phyloP scores from a whole-genome alignment of 202 grass and related monocot genomes.

The Setaria italica region DNA sequence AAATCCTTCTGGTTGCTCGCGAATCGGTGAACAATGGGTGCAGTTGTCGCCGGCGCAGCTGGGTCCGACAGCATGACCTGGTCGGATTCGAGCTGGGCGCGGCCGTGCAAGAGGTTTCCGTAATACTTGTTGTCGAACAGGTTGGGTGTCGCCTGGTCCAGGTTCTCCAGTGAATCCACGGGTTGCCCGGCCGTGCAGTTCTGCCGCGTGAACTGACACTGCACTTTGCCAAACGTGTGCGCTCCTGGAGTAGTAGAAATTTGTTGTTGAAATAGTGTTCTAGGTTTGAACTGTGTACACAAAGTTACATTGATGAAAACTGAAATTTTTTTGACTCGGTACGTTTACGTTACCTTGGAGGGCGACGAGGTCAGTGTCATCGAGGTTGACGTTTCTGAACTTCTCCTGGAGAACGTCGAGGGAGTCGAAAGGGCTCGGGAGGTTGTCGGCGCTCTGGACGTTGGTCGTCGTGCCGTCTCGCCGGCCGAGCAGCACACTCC shows the following conservation, averaged over 20 bases:
- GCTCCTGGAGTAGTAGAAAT: background rate
- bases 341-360: slow-evolving; percentile 43
- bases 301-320: background rate
- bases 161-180: background rate
- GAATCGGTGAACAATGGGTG: slow-evolving; percentile 30
- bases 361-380: slow-evolving; percentile 53
- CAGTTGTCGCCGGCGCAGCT: background rate
- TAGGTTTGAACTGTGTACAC: background rate
- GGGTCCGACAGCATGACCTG: slow-evolving; percentile 19
- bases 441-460: slow-evolving; percentile 35
- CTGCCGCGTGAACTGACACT: slow-evolving; percentile 12
- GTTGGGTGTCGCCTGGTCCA: slow-evolving; percentile 23
- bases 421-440: slow-evolving; percentile 22
- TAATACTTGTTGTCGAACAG: slow-evolving; percentile 45
- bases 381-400: slow-evolving; percentile 39
- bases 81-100: slow-evolving; percentile 9
- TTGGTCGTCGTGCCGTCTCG: slow-evolving; percentile 43
- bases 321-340: background rate
- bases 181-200: background rate
- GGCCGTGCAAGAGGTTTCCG: background rate
- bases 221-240: background rate
- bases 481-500: slow-evolving; percentile 48
- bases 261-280: background rate
- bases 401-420: slow-evolving; percentile 27
- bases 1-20: slow-evolving; percentile 20